phyloP scores from a whole-genome alignment of 2,329 filamentous ascomycete species.

The Pestalotiopsis sp. region DNA sequence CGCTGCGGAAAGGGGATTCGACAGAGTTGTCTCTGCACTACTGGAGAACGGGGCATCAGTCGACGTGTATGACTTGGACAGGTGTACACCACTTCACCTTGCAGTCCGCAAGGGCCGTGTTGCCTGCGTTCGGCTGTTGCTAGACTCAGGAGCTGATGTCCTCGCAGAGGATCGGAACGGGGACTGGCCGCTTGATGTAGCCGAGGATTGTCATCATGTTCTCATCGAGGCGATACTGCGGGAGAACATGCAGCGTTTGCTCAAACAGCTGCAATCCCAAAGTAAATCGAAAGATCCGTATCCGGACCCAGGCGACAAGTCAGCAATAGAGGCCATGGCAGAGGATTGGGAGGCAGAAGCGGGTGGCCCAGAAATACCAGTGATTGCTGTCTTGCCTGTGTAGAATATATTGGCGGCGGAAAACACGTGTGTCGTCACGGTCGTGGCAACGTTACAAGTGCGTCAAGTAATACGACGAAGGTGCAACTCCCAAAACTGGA shows the following conservation, averaged over 20 bases:
- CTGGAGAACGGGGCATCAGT: background rate
- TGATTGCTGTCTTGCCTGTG: no score
- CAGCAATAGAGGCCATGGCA: no score
- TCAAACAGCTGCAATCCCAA: background rate
- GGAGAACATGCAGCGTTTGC: background rate
- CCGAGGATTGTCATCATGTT: background rate
- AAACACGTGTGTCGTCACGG: no score
- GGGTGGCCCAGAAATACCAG: no score
- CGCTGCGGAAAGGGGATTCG: background rate
- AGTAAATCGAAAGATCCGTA: background rate
- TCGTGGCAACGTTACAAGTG: no score
- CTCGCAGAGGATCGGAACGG: background rate
- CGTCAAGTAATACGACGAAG: no score
- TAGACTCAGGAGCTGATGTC: background rate
- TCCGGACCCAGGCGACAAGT: no score
- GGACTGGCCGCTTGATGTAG: background rate
- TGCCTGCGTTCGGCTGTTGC: background rate
- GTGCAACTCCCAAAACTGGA: no score
- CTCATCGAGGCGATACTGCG: background rate
- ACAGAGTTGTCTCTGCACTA: background rate
- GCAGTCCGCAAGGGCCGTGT: background rate
- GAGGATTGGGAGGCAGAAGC: no score
- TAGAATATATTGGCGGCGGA: no score
- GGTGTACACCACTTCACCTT: background rate
- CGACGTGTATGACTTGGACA: background rate